Base-by-base conservation (phyloP, 805 yeast genomes). In the Citeromyces matritensis region DNA sequence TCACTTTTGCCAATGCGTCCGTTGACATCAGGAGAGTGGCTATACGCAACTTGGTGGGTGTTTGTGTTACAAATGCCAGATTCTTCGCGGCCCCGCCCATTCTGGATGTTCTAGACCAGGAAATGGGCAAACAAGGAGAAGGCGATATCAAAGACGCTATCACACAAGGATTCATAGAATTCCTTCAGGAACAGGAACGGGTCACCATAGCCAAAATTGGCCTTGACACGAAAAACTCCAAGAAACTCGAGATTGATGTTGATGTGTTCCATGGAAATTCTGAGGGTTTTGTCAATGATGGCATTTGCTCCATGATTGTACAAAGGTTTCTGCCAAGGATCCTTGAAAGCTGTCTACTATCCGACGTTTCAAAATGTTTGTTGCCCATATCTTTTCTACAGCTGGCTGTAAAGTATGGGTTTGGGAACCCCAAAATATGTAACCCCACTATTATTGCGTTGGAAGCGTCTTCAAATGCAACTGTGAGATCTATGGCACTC, bases 401-500 rank as follows among this genome's bases (percentile, higher is more conserved):
- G 33, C 48, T 68, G 27, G 67, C 77, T 15, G 63, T 77, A 7
- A 60, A 60, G 19, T 59, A 72, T 33, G 94, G 94, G 0, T 77
- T 69, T 49, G 77, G 79, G 0, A 81, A 78, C 43, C 95, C 95
- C 1, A 65, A 79, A 34, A 42, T 66, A 4, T 69, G 83, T 42
- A 65, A 76, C 5, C 68, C 85, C 0, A 75, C 85, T 0, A 59
- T 81, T 1, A 63, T 82, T 34, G 88, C 88, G 0, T 53, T 84
- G 24, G 73, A 74, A 35, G 59, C 80, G 0, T 70, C 83, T 0
- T 50, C 57, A 1, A 50, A 56, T 11, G 46, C 44, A 3, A 44
- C 49, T 8, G 58, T 79, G 11, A 56, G 64, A 23, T 47, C 46
- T 3, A 50, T 63, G 8, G 83, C 85, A 0, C 35, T 57, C 1